These are phyloP conservation scores for Capillidium rhysosporum DNA, from an alignment of 371 early-diverging fungal species.

Conservation along the genomic window DNA sequence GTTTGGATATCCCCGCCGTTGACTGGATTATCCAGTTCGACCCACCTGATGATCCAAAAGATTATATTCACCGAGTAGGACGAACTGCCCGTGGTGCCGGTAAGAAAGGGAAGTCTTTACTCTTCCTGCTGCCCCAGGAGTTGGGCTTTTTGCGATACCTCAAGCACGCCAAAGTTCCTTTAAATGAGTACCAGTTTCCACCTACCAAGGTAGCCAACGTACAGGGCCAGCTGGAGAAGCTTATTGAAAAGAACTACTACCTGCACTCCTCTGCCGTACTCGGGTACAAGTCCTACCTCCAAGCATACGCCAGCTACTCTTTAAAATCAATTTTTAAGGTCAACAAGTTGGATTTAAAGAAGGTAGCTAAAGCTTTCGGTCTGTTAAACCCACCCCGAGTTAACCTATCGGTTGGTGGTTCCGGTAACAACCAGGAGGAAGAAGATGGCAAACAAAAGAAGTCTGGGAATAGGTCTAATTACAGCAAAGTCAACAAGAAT, in stretches of 20 bases:
- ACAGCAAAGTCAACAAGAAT: too few relatives aligned
- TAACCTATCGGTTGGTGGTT: slow-evolving; percentile 18
- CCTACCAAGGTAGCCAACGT: slow-evolving; percentile 84
- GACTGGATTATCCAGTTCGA: slow-evolving; percentile 99
- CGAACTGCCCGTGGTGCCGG: slow-evolving; percentile 90
- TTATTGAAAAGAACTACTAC: slow-evolving; percentile 96
- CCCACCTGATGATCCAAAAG: slow-evolving; percentile 93
- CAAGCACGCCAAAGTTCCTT: slow-evolving; percentile 90
- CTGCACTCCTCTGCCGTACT: slow-evolving; percentile 96
- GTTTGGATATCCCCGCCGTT: slow-evolving; percentile 94
- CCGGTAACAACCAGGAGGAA: too few relatives aligned
- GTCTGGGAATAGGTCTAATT: too few relatives aligned
- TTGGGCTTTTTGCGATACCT: slow-evolving; percentile 89
- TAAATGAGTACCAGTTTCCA: slow-evolving; percentile 97
- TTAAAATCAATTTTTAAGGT: slow-evolving; percentile 92
- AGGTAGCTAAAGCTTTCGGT: slow-evolving; percentile 90
- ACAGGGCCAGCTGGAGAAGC: slow-evolving; percentile 81
- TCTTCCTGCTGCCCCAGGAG: slow-evolving; percentile 90
- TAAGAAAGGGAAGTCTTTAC: slow-evolving; percentile 70
- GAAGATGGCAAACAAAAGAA: too few relatives aligned
- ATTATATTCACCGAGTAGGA: slow-evolving; percentile 98
- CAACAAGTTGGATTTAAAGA: slow-evolving; percentile 71
- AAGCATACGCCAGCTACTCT: slow-evolving; percentile 92
- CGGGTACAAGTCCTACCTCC: slow-evolving; percentile 90
- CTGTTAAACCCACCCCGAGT: slow-evolving; percentile 91